A percentile compares a stretch with the other conserved stretches of the same genome.
These are phyloP conservation scores for Eucalyptus fibrosa DNA, from an alignment of 345 rosid species.

Conservation along the genomic window DNA sequence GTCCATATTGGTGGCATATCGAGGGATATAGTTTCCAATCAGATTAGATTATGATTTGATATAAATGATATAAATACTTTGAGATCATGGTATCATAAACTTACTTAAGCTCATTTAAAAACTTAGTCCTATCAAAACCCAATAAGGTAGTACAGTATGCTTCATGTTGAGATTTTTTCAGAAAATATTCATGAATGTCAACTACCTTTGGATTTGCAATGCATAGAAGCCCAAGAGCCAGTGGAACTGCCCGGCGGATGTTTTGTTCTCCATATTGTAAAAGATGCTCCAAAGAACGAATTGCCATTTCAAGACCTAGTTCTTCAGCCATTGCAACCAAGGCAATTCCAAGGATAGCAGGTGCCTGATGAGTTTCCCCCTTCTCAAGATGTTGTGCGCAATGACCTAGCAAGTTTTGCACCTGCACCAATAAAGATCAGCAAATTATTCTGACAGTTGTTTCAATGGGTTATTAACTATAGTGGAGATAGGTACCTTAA, in stretches of 20 bases:
- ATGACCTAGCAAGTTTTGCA: slow-evolving; percentile 81
- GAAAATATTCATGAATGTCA: background rate
- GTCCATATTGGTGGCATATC: background rate
- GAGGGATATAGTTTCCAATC: background rate
- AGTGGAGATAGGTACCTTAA: slow-evolving; percentile 47
- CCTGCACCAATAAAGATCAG: slow-evolving; percentile 24
- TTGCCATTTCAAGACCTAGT: slow-evolving; percentile 92
- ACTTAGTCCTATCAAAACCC: background rate
- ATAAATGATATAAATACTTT: background rate
- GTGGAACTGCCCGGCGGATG: slow-evolving; percentile 82
- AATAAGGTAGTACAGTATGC: background rate
- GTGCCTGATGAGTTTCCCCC: slow-evolving; percentile 83
- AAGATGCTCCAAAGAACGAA: slow-evolving; percentile 88
- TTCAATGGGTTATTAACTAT: background rate
- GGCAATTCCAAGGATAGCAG: slow-evolving; percentile 97
- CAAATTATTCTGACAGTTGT: background rate
- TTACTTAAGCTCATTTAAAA: background rate
- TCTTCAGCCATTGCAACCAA: slow-evolving; percentile 99
- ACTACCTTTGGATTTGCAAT: slow-evolving; percentile 94
- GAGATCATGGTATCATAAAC: background rate
- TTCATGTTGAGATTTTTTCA: background rate
- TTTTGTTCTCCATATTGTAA: slow-evolving; percentile 91
- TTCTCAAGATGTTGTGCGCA: slow-evolving; percentile 89
- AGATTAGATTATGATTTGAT: background rate
- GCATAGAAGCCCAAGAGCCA: slow-evolving; percentile 97